These are phyloP conservation scores for Blastocystis sp. DNA, from an alignment of 352 stramenopile genomes.

Conservation along the genomic window DNA sequence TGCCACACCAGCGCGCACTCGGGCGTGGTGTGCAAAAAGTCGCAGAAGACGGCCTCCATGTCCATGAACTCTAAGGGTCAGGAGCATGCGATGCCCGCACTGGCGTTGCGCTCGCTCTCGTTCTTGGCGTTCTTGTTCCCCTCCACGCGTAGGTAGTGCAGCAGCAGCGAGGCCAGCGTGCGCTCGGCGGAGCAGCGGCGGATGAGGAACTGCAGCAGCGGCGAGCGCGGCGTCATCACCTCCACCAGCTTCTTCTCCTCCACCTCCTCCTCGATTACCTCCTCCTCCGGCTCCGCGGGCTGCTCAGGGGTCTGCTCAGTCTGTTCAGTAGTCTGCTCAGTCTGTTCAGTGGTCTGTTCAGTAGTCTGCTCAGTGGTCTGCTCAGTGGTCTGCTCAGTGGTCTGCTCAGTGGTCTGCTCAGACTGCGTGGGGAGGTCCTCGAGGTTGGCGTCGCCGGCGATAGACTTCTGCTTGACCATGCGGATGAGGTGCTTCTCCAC, in stretches of 20 bases:
- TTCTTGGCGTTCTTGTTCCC: not conserved
- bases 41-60: slow-evolving; percentile 32
- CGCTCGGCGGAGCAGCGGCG: slow-evolving; percentile 5
- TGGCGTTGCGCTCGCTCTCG: not conserved
- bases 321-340: not conserved
- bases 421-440: not conserved
- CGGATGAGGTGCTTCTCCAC: slow-evolving; percentile 27
- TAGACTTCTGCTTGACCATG: slow-evolving; percentile 21
- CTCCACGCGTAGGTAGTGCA: slow-evolving; percentile 53
- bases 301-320: not conserved
- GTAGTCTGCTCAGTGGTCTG: not conserved
- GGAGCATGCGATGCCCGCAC: not conserved
- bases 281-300: not conserved
- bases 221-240: slow-evolving; percentile 22
- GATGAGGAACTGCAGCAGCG: slow-evolving; percentile 25
- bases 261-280: slow-evolving; percentile 43
- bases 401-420: not conserved
- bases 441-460: not conserved
- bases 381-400: not conserved
- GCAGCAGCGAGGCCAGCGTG: slow-evolving; percentile 22
- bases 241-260: not conserved
- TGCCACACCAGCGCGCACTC: not conserved
- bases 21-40: not conserved
- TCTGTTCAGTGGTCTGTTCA: not conserved
- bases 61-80: slow-evolving; percentile 15